phyloP scores from a whole-genome alignment of 1,284 basidiomycete species.

The Rhodotorula sp. region DNA sequence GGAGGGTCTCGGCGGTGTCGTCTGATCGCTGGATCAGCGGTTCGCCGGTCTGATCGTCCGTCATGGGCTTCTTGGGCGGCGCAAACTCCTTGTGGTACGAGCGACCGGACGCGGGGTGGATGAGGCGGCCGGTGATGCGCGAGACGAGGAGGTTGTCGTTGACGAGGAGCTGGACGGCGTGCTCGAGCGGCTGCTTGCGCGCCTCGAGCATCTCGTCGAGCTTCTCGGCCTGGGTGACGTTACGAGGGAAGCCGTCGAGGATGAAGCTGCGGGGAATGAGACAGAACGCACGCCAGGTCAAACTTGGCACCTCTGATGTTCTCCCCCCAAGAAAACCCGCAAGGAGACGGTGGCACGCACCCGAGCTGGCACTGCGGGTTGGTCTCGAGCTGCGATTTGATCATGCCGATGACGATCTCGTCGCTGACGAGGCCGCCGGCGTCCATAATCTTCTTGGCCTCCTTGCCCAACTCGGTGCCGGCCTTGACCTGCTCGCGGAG shows the following conservation, averaged over 20 bases:
- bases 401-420: conserved; percentile 97
- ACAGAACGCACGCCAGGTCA: background rate
- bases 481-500: conserved; percentile 86
- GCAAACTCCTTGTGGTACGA: conserved; percentile 94
- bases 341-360: conserved; percentile 56
- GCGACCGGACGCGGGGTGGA: conserved; percentile 84
- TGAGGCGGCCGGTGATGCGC: conserved; percentile 91
- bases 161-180: conserved; percentile 87
- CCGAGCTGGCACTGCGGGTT: conserved; percentile 92
- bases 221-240: conserved; percentile 95
- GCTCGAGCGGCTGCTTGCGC: conserved; percentile 79
- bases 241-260: conserved; percentile 96
- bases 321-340: background rate
- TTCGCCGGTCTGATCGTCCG: conserved; percentile 92
- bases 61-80: conserved; percentile 94
- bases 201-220: conserved; percentile 82
- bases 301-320: background rate
- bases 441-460: conserved; percentile 99
- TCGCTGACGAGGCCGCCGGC: conserved; percentile 88
- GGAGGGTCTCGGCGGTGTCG: conserved; percentile 70
- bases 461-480: conserved; percentile 82
- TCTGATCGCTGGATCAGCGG: conserved; percentile 62
- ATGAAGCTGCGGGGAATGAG: conserved; percentile 71
- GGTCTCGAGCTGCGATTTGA: conserved; percentile 90
- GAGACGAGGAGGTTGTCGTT: conserved; percentile 94